Base-by-base conservation (phyloP, 83 land plant genomes). In the Picea engelmannii region DNA sequence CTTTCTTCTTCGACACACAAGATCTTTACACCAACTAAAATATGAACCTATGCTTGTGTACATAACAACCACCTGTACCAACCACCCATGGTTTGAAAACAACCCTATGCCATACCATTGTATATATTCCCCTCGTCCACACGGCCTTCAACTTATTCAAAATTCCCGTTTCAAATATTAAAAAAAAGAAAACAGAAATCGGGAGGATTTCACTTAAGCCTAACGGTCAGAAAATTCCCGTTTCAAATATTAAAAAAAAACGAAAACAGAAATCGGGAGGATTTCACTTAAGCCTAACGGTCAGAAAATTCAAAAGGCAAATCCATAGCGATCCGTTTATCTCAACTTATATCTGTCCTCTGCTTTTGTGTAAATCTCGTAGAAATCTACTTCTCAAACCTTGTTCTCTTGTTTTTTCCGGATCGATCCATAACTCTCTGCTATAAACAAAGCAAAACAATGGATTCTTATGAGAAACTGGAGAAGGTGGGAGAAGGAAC, bases 401-500 rank as follows among this genome's bases (percentile, higher is more conserved):
- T 44, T 1, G 47, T 69, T 69, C 40, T 25, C 6, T 31, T 67
- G 1, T 1, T 69, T 68, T 69, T 8, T 35, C 74, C 9, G 85
- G 83, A 83, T 75, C 66, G 25, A 21, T 44, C 16, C 13, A 52
- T 52, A 55, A 3, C 15, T 55, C 59, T 55, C 16, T 55, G 59
- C 59, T 55, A 12, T 55, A 55, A 55, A 55, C 59, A 55, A 55
- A 55, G 15, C 52, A 52, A 83, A 12, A 87, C 76, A 31, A 91
- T 89, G 93, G 93, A 91, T 15, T 76, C 73, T 58, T 91, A 89
- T 78, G 93, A 89, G 92, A 90, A 90, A 82, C 86, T 96, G 78
- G 98, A 93, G 92, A 96, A 96, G 93, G 99, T 96, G 4, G 99
- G 99, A 58, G 99, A 95, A 80, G 99, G 99, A 13, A 95, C 99